phyloP scores from a whole-genome alignment of 2,329 filamentous ascomycete genomes.

The Coniochaeta sp. region DNA sequence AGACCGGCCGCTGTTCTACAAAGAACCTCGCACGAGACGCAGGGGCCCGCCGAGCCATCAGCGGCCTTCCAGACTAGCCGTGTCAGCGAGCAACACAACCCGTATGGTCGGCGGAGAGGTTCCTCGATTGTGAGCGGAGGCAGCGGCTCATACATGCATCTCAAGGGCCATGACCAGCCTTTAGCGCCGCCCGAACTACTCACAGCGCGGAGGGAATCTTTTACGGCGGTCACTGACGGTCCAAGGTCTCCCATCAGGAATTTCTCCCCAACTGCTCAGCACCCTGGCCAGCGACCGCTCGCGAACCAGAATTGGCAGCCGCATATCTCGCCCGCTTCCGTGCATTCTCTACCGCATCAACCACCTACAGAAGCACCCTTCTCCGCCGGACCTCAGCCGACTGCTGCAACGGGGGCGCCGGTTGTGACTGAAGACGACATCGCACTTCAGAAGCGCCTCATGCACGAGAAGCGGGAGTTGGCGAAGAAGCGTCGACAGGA shows the following conservation, averaged over 20 bases:
- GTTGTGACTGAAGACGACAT: slow-evolving; percentile 45
- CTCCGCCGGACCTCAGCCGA: background rate
- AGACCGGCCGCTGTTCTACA: slow-evolving; percentile 76
- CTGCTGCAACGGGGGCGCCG: slow-evolving; percentile 11
- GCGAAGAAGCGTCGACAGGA: slow-evolving; percentile 62
- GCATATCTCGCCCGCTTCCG: slow-evolving; percentile 34
- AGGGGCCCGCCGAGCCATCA: slow-evolving; percentile 71
- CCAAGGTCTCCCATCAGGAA: slow-evolving; percentile 37
- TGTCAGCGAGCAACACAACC: slow-evolving; percentile 54
- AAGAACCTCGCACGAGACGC: slow-evolving; percentile 55
- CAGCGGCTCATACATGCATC: slow-evolving; percentile 60
- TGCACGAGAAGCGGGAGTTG: slow-evolving; percentile 62
- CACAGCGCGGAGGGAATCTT: slow-evolving; percentile 37
- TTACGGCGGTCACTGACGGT: slow-evolving; percentile 41
- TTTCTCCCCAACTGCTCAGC: slow-evolving; percentile 27
- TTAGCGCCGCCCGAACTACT: slow-evolving; percentile 35
- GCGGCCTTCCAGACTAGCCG: slow-evolving; percentile 78
- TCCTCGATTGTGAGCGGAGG: slow-evolving; percentile 90
- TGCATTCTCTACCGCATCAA: slow-evolving; percentile 29
- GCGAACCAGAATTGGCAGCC: slow-evolving; percentile 29
- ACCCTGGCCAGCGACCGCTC: slow-evolving; percentile 18
- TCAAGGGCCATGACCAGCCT: slow-evolving; percentile 34
- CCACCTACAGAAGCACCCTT: slow-evolving; percentile 8
- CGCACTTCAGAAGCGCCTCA: slow-evolving; percentile 61
- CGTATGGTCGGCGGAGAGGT: slow-evolving; percentile 69